Evolutionary conservation across 768 basidiomycete genomes (phyloP).

Genomic region (Pleurotus cornucopiae): DNA sequence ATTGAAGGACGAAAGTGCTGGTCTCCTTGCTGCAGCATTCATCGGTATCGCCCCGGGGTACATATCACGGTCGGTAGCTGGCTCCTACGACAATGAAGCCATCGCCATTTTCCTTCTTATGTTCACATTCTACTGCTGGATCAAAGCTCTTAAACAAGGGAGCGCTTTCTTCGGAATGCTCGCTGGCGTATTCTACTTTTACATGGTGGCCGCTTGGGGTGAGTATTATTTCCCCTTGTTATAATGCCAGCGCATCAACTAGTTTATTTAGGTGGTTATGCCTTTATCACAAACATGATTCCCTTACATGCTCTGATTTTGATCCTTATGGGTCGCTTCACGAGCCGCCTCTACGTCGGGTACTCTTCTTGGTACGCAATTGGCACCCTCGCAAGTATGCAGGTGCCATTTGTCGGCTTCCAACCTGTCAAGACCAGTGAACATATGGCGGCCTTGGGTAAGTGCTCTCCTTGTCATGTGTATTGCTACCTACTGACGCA

Average conservation of each 20-base stretch:
- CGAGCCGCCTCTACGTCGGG: conserved; percentile 85
- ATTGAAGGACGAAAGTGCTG: conserved; percentile 92
- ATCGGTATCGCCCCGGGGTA: conserved; percentile 98
- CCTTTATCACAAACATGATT: conserved; percentile 99
- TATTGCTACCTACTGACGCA: conserved; percentile 10
- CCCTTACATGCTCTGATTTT: conserved; percentile 94
- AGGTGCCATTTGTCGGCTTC: conserved; percentile 99
- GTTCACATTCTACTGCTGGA: conserved; percentile 98
- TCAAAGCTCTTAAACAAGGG: conserved; percentile 91
- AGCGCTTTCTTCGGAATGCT: conserved; percentile 88
- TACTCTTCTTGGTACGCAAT: conserved; percentile 99
- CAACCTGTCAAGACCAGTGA: conserved; percentile 97
- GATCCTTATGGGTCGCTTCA: conserved; percentile 94
- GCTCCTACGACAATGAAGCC: conserved; percentile 99
- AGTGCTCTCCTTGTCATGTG: conserved; percentile 14
- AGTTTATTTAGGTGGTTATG: conserved; percentile 74
- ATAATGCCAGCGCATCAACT: conserved; percentile 4
- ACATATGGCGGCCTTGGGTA: conserved; percentile 97
- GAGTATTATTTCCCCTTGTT: conserved; percentile 20
- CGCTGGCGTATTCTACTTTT: conserved; percentile 96
- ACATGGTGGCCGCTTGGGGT: conserved; percentile 99
- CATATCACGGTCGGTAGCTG: conserved; percentile 97
- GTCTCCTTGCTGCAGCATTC: conserved; percentile 95
- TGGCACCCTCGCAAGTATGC: conserved; percentile 96
- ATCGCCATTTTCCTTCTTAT: conserved; percentile 99